Evolutionary conservation across 306 rosid genomes (phyloP).

Genomic region (Cicer cuneatum): DNA sequence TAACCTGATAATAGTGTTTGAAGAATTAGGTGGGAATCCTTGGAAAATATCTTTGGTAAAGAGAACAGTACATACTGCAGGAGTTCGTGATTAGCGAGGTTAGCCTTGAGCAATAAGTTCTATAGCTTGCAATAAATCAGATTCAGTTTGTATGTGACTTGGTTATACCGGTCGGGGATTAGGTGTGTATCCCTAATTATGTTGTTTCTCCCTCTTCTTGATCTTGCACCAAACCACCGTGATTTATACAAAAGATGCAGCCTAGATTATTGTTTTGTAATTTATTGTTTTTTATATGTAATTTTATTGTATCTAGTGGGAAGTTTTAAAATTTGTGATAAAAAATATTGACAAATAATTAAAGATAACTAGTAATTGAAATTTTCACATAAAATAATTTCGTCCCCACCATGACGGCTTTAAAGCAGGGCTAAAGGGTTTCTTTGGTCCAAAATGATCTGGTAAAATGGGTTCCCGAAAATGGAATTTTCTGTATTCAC

Average conservation of each 20-base stretch:
- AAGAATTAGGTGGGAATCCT: constrained; percentile 91
- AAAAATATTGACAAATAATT: no score
- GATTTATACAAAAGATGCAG: constrained; percentile 13
- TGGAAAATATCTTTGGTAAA: constrained; percentile 67
- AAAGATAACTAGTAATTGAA: background rate
- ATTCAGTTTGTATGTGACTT: constrained; percentile 17
- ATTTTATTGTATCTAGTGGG: constrained; percentile 7
- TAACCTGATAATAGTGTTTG: constrained; percentile 77
- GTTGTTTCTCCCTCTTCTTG: background rate
- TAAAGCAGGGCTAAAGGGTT: no score
- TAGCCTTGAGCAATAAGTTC: no score
- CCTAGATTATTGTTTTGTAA: constrained; percentile 35
- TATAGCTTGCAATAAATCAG: no score
- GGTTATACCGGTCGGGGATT: background rate
- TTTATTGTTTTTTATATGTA: background rate
- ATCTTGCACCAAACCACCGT: constrained; percentile 23
- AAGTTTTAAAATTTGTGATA: background rate
- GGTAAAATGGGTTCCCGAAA: no score
- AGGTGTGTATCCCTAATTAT: background rate
- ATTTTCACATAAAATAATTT: background rate
- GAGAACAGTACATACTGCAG: constrained; percentile 55
- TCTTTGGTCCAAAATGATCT: no score
- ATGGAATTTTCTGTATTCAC: no score
- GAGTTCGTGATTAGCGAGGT: background rate
- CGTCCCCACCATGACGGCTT: background rate